Evolutionary conservation across 2,329 filamentous ascomycete genomes (phyloP).

Genomic region (Cytospora paraplurivora): DNA sequence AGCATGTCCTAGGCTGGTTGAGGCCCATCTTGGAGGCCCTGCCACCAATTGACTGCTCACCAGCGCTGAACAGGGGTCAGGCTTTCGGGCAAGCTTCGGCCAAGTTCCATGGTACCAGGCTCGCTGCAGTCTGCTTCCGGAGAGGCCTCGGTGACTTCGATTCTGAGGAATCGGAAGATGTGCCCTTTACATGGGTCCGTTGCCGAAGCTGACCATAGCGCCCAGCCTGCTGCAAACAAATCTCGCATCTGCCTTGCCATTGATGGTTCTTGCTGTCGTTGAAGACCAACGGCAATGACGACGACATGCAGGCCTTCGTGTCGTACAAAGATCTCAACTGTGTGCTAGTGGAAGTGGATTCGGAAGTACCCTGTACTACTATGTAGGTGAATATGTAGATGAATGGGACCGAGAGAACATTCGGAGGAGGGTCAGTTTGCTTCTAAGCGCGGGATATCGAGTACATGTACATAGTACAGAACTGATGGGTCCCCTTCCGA

Average conservation of each 20-base stretch:
- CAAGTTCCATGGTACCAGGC: conserved; percentile 21
- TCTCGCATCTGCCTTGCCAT: not conserved
- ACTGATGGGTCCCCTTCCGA: conserved; percentile 24
- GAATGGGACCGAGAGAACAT: conserved; percentile 20
- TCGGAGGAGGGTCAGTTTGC: conserved; percentile 22
- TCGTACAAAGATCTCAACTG: conserved; percentile 26
- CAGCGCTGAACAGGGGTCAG: conserved; percentile 1
- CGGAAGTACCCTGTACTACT: conserved; percentile 11
- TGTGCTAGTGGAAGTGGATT: conserved; percentile 28
- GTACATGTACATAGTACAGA: conserved; percentile 28
- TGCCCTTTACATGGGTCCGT: not conserved
- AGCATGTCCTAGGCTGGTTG: conserved; percentile 14
- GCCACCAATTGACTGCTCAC: not conserved
- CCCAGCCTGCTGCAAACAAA: conserved; percentile 1
- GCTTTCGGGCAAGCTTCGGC: conserved; percentile 20
- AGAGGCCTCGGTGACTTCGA: conserved; percentile 13
- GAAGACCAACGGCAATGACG: conserved; percentile 9
- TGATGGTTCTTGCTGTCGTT: conserved; percentile 12
- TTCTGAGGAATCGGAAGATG: not conserved
- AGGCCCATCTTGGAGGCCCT: conserved; percentile 14
- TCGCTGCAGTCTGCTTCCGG: conserved; percentile 5
- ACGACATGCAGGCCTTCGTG: conserved; percentile 26
- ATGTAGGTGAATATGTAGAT: not conserved
- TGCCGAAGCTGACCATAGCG: conserved; percentile 1
- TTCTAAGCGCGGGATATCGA: conserved; percentile 27